Percentiles rank a stretch among this genome's conserved stretches.
Conservation (phyloP, 2,329 filamentous ascomycete genomes). For the Fusarium stilboides region DNA sequence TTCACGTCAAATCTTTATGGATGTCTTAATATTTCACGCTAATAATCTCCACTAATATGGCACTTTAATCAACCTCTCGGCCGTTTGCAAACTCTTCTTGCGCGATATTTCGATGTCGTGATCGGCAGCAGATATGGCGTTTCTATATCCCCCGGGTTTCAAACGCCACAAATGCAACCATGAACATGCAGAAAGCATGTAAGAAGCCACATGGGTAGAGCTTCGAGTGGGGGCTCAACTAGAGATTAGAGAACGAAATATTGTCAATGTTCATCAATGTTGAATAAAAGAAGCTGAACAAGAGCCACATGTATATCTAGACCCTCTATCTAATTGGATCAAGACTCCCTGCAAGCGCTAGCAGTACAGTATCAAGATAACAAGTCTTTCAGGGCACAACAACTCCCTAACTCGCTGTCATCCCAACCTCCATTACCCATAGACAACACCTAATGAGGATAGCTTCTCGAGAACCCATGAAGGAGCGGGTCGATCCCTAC, state of each 20-base stretch:
- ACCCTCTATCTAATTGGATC: background rate
- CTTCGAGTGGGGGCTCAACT: slow-evolving; percentile 18
- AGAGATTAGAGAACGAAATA: background rate
- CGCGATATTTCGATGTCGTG: slow-evolving; percentile 45
- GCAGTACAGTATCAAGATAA: slow-evolving; percentile 1
- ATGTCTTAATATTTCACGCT: slow-evolving; percentile 19
- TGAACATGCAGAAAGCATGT: slow-evolving; percentile 2
- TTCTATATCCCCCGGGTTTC: slow-evolving; percentile 24
- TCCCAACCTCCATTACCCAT: slow-evolving; percentile 29
- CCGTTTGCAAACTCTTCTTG: slow-evolving; percentile 32
- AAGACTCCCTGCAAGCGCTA: slow-evolving; percentile 13
- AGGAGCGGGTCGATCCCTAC: slow-evolving; percentile 44
- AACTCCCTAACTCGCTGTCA: slow-evolving; percentile 17
- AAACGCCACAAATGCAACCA: slow-evolving; percentile 35
- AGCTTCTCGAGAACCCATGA: slow-evolving; percentile 28
- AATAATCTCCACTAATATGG: slow-evolving; percentile 32
- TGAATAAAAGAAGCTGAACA: background rate
- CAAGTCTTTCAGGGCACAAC: slow-evolving; percentile 16
- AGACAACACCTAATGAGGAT: slow-evolving; percentile 29
- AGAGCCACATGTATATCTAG: background rate
- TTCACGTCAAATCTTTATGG: slow-evolving; percentile 3
- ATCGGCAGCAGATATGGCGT: slow-evolving; percentile 46
- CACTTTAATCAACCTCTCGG: slow-evolving; percentile 38
- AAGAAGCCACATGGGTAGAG: slow-evolving; percentile 21
- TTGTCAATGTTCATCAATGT: background rate